Conservation (phyloP, 495 filamentous ascomycete genomes). For the Trichoderma erinaceum region DNA sequence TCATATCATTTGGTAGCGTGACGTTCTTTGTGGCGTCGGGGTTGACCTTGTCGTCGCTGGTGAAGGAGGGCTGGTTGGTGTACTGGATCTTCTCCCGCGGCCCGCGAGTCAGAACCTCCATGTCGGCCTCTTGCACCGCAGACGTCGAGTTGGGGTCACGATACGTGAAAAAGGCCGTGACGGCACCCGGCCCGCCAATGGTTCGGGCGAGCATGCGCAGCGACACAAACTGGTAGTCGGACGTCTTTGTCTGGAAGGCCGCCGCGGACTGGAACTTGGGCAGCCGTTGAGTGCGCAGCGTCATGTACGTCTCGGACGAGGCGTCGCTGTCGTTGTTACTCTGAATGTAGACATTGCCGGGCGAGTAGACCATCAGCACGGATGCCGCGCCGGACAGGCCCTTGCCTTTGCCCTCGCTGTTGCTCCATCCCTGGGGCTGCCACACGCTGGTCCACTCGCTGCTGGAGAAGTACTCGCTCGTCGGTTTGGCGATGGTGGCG, state of each 20-base stretch:
- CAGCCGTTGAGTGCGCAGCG: conserved; percentile 54
- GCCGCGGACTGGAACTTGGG: conserved; percentile 53
- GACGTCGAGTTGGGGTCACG: conserved; percentile 27
- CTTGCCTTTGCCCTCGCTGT: conserved; percentile 22
- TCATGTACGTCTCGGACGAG: conserved; percentile 48
- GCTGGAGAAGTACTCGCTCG: conserved; percentile 37
- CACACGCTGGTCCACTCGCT: conserved; percentile 45
- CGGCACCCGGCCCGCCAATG: conserved; percentile 50
- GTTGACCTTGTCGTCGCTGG: conserved; percentile 38
- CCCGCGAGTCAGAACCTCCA: conserved; percentile 66
- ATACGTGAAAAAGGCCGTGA: conserved; percentile 69
- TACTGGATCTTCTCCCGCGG: conserved; percentile 53
- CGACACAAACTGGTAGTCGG: conserved; percentile 53
- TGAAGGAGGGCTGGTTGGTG: conserved; percentile 64
- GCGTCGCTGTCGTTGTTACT: conserved; percentile 30
- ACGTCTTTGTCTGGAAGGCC: conserved; percentile 54
- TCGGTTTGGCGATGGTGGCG: conserved; percentile 28
- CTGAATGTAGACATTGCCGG: conserved; percentile 60
- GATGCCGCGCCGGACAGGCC: conserved; percentile 32
- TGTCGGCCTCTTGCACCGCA: conserved; percentile 63
- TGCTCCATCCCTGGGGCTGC: conserved; percentile 52
- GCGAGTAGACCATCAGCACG: conserved; percentile 54
- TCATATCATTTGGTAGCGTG: conserved; percentile 38
- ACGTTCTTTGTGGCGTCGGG: conserved; percentile 40
- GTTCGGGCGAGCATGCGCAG: conserved; percentile 56